phyloP scores from a whole-genome alignment of 2,329 filamentous ascomycete genomes.

The Microcera coccophila region DNA sequence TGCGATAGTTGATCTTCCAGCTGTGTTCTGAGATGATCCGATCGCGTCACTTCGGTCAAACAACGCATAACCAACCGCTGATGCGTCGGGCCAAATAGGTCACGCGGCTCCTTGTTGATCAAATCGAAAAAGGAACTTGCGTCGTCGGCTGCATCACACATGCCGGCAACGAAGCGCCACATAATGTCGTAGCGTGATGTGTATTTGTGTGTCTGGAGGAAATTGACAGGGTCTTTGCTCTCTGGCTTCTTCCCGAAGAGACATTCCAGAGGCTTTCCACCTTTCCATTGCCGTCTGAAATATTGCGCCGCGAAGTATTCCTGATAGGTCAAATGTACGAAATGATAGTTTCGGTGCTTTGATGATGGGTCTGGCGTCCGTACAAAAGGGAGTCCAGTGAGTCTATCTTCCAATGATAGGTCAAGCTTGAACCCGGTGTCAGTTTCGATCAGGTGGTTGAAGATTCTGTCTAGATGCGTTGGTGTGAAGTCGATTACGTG shows the following conservation, averaged over 20 bases:
- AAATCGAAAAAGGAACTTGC: constrained; percentile 26
- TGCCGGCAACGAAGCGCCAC: constrained; percentile 41
- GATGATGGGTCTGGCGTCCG: constrained; percentile 29
- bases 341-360: constrained; percentile 33
- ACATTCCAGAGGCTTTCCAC: constrained; percentile 11
- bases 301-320: constrained; percentile 41
- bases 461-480: constrained; percentile 19
- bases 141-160: constrained; percentile 25
- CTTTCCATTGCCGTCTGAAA: constrained; percentile 33
- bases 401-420: constrained; percentile 11
- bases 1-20: neutral
- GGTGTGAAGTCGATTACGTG: constrained; percentile 32
- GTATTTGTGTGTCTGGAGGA: constrained; percentile 38
- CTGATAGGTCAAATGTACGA: constrained; percentile 41
- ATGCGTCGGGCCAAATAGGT: constrained; percentile 35
- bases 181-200: constrained; percentile 36
- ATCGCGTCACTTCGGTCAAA: constrained; percentile 28
- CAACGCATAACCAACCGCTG: constrained; percentile 39
- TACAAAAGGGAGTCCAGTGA: constrained; percentile 35
- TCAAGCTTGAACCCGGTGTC: too few relatives aligned
- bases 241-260: constrained; percentile 6
- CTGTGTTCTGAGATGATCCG: neutral
- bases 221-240: constrained; percentile 13
- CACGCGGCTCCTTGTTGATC: constrained; percentile 32
- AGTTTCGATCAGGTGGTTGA: neutral